Evolutionary conservation across 139 green algal species (phyloP).

Genomic region (Picochlorum costavermella): DNA sequence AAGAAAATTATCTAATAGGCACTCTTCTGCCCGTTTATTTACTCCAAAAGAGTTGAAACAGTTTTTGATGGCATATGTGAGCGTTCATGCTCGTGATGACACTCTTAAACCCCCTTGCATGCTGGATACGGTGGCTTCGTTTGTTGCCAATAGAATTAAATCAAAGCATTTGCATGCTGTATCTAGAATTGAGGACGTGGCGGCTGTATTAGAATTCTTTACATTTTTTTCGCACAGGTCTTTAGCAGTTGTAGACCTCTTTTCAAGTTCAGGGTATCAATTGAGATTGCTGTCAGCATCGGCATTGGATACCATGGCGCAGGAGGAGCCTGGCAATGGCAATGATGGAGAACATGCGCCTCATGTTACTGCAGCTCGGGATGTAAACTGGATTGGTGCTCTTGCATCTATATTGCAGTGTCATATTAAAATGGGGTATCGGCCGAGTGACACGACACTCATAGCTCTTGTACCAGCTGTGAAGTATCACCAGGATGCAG

Average conservation of each 20-base stretch:
- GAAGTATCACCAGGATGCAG: not conserved
- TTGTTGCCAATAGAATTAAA: slow-evolving; percentile 32
- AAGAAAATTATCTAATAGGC: slow-evolving; percentile 38
- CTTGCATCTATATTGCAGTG: not conserved
- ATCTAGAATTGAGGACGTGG: slow-evolving; percentile 15
- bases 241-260: slow-evolving; percentile 36
- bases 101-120: slow-evolving; percentile 8
- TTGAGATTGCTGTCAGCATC: slow-evolving; percentile 7
- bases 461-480: not conserved
- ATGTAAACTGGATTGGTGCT: not conserved
- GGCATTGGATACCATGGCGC: not conserved
- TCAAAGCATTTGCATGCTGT: slow-evolving; percentile 32
- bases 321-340: not conserved
- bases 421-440: not conserved
- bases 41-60: slow-evolving; percentile 30
- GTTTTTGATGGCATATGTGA: slow-evolving; percentile 17
- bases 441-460: not conserved
- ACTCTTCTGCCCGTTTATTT: slow-evolving; percentile 11
- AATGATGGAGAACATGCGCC: not conserved
- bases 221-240: slow-evolving; percentile 24
- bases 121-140: slow-evolving; percentile 28
- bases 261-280: slow-evolving; percentile 29
- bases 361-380: not conserved
- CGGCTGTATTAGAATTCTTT: slow-evolving; percentile 27
- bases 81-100: not conserved